Evolutionary conservation across 148 eudicot species (phyloP), one percentile per base, ranked within the genome.

Genomic region (Heliosperma pusillum): DNA sequence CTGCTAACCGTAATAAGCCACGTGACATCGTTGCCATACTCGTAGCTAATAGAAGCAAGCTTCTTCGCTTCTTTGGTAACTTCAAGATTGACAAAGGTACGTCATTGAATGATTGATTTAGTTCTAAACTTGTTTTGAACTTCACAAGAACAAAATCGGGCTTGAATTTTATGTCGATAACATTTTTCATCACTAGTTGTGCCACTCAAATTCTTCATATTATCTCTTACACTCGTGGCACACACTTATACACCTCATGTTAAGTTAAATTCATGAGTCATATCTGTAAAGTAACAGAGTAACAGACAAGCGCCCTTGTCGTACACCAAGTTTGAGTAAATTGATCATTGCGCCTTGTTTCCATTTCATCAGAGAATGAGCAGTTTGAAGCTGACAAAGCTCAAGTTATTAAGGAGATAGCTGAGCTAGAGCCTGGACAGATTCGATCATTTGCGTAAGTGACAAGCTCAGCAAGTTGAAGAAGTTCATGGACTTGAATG

Each of bases 1-100:
- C 77, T 42, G 97, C 89, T 19, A 91, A 91, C 78, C 82, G 75
- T 66, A 83, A 89, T 60, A 91, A 89, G 76, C 93, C 97, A 60
- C 69, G 84, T 12, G 97, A 90, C 59, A 86, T 92, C 13, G 67
- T 82, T 29, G 71, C 79, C 72, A 90, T 92, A 75, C 83, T 92
- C 29, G 63, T 82, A 24, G 83, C 88, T 40, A 92, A 92, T 44
- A 82, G 87, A 72, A 86, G 82, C 91, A 90, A 87, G 81, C 91
- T 90, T 76, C 88, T 92, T 13, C 93, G 93, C 52, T 80, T 89
- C 67, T 81, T 91, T 42, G 76, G 80, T 30, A 74, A 72, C 62
- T 87, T 92, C 76, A 83, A 73, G 72, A 22, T 77, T 42, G 91
- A 88, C 55, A 92, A 85, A 82, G 92, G 97, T 89, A 77, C 2